Evolutionary conservation across 2,329 filamentous ascomycete species (phyloP).

Genomic region (Trichoderma oligosporum): DNA sequence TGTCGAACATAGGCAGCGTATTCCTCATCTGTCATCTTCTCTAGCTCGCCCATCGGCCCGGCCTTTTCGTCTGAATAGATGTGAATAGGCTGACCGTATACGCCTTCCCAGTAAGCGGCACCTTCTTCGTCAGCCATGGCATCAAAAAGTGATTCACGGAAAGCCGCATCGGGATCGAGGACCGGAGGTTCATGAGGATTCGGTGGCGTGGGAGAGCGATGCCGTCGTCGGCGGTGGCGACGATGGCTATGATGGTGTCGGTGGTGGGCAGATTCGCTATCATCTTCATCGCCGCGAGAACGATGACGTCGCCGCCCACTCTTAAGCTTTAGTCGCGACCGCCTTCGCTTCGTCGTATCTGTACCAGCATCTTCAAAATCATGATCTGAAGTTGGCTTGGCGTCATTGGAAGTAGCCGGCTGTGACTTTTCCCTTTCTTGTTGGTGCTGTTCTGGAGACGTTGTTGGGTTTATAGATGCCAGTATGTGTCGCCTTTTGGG

Average conservation of each 20-base stretch:
- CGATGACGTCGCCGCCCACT: constrained; percentile 29
- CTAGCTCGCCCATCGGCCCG: constrained; percentile 55
- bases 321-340: constrained; percentile 36
- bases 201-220: constrained; percentile 44
- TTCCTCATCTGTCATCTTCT: constrained; percentile 88
- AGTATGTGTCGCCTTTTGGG: constrained; percentile 47
- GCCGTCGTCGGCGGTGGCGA: constrained; percentile 32
- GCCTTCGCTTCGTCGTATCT: constrained; percentile 29
- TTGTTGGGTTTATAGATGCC: constrained; percentile 45
- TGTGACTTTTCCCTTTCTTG: not conserved
- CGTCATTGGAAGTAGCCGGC: not conserved
- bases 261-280: constrained; percentile 22
- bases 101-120: constrained; percentile 87
- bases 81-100: constrained; percentile 96
- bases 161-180: constrained; percentile 69
- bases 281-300: constrained; percentile 25
- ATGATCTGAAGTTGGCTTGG: not conserved
- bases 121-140: constrained; percentile 96
- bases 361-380: constrained; percentile 19
- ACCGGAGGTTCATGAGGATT: constrained; percentile 46
- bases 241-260: constrained; percentile 28
- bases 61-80: constrained; percentile 57
- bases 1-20: constrained; percentile 81
- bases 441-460: constrained; percentile 3
- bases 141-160: constrained; percentile 92